Evolutionary conservation across 768 basidiomycete genomes (phyloP), one percentile per base, ranked within the genome.

Genomic region (button mushroom (Agaricus bisporus)): DNA sequence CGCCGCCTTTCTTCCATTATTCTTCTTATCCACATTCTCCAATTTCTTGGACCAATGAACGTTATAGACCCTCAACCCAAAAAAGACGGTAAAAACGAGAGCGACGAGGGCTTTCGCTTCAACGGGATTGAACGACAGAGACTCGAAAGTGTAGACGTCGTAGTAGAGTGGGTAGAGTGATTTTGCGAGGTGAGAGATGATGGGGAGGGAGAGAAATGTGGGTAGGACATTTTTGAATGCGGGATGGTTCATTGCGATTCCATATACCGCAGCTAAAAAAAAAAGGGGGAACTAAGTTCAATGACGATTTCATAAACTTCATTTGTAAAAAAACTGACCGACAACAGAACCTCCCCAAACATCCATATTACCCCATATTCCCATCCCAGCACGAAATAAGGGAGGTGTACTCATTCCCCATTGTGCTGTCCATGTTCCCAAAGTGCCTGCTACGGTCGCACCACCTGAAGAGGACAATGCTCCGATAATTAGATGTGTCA

Each of bases 321-420:
- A n/a, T n/a, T n/a, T n/a, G n/a, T n/a, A n/a, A n/a, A n/a, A n/a
- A n/a, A n/a, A 32, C 32, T 32, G 32, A 68, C 69, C 76, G 8
- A 74, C 73, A 2, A 79, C 56, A 7, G 75, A 70, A 37, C 80
- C 80, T 51, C 70, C 77, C 80, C 79, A 80, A 0, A 80, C 61
- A 58, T 80, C 80, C 15, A 80, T 60, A 1, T 73, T 75, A 7
- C 66, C 71, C 55, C 70, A 69, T 47, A 70, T 43, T 41, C 71
- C 69, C 2, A 69, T 72, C 5, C 68, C 73, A 10, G 64, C 64
- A 20, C 71, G 68, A 11, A 81, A 66, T 20, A 78, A 63, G 0
- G 73, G 74, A 2, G 80, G 80, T 0, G 74, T 77, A 15, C 67
- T 65, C 49, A 80, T 65, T 3, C 67, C 59, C 80, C 80, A 81